phyloP scores from a whole-genome alignment of 2,329 filamentous ascomycete species.

The Venturia carpophila region DNA sequence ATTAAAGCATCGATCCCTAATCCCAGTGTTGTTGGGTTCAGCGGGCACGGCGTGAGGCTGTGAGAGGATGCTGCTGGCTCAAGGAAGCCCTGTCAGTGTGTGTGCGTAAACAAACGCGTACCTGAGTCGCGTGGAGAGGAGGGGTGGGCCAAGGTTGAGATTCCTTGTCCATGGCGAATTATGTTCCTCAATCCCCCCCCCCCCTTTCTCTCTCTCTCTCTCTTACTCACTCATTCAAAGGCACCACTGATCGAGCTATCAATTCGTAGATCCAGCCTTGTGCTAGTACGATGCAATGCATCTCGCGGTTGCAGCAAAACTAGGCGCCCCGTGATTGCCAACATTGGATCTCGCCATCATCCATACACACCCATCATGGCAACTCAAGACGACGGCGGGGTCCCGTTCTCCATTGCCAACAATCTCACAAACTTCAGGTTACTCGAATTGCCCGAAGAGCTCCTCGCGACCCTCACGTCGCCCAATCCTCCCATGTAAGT shows the following conservation, averaged over 20 bases:
- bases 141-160: too few species aligned
- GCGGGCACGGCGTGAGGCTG: background rate
- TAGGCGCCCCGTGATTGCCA: too few species aligned
- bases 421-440: slow-evolving; percentile 49
- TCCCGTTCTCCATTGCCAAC: slow-evolving; percentile 38
- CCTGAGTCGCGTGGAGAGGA: background rate
- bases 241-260: too few species aligned
- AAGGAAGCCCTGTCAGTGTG: background rate
- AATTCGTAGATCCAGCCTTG: too few species aligned
- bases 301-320: too few species aligned
- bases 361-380: slow-evolving; percentile 30
- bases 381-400: slow-evolving; percentile 34
- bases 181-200: too few species aligned
- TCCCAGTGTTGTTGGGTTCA: slow-evolving; percentile 2
- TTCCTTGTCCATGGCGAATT: too few species aligned
- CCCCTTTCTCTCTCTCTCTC: too few species aligned
- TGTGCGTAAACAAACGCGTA: background rate
- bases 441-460: slow-evolving; percentile 52
- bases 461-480: slow-evolving; percentile 47
- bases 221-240: background rate
- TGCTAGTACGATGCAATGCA: too few species aligned
- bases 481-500: slow-evolving; percentile 38
- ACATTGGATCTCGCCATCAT: too few species aligned
- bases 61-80: background rate
- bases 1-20: background rate